These are phyloP conservation scores for Vicia faba DNA, from an alignment of 306 rosid species.

Conservation along the genomic window DNA sequence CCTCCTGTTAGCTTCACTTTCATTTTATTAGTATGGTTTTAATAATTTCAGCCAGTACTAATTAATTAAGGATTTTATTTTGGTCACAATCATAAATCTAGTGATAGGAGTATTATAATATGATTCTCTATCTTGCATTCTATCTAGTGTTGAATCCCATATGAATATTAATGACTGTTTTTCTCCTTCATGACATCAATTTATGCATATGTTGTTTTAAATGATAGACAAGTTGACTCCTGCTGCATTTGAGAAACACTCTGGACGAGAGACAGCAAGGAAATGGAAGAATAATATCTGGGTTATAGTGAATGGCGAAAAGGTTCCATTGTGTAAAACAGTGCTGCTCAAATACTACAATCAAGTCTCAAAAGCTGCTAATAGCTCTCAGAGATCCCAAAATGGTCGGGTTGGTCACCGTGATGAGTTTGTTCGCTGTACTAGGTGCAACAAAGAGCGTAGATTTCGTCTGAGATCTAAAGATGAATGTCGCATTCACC, in stretches of 20 bases:
- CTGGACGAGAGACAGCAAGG: conserved; percentile 95
- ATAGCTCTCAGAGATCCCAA: conserved; percentile 67
- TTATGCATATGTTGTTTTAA: conserved; percentile 29
- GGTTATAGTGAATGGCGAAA: conserved; percentile 89
- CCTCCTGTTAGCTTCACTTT: conserved; percentile 5
- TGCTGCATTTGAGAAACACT: conserved; percentile 95
- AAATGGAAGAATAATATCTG: conserved; percentile 98
- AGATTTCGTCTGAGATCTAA: conserved; percentile 88
- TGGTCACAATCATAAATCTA: conserved; percentile 13
- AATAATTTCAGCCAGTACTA: background rate
- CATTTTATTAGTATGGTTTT: conserved; percentile 3
- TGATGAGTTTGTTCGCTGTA: conserved; percentile 84
- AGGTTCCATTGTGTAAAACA: conserved; percentile 83
- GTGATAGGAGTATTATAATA: background rate
- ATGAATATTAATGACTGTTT: background rate
- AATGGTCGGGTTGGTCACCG: conserved; percentile 78
- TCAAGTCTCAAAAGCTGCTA: conserved; percentile 61
- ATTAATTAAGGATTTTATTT: background rate
- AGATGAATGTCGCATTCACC: conserved; percentile 89
- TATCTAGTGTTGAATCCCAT: conserved; percentile 4
- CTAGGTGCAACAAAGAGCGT: conserved; percentile 78
- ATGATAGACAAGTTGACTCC: conserved; percentile 79
- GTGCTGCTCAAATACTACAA: conserved; percentile 93
- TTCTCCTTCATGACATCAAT: conserved; percentile 33
- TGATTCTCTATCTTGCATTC: conserved; percentile 12